Conservation (phyloP, 768 basidiomycete species). For the Suillus variegatus region DNA sequence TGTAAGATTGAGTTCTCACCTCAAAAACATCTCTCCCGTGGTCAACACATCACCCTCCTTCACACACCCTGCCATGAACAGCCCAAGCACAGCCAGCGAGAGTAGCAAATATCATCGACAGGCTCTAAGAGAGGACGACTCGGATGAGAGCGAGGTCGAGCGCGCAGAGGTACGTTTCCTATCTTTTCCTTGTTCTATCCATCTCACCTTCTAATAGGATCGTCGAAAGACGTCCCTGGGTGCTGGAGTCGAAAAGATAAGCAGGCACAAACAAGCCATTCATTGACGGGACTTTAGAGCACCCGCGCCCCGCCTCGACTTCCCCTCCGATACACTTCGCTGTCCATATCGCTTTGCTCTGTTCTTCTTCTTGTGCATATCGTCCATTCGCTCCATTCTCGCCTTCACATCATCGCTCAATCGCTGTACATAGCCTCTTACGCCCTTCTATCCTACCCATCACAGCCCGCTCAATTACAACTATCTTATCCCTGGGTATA, state of each 20-base stretch:
- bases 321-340: background rate
- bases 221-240: constrained; percentile 33
- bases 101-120: no score
- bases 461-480: background rate
- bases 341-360: background rate
- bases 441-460: background rate
- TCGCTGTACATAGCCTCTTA: background rate
- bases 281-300: background rate
- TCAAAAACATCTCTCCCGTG: background rate
- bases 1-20: constrained; percentile 24
- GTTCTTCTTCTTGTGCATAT: background rate
- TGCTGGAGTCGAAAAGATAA: constrained; percentile 39
- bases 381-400: background rate
- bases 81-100: background rate
- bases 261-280: constrained; percentile 28
- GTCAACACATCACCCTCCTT: background rate
- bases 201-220: constrained; percentile 20
- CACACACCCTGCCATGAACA: background rate
- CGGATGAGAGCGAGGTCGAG: constrained; percentile 11
- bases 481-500: background rate
- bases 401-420: background rate
- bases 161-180: constrained; percentile 17
- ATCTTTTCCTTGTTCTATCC: background rate
- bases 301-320: background rate
- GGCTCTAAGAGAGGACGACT: constrained; percentile 8